Conservation (phyloP, 2,329 filamentous ascomycete species). For the Colletotrichum tofieldiae region DNA sequence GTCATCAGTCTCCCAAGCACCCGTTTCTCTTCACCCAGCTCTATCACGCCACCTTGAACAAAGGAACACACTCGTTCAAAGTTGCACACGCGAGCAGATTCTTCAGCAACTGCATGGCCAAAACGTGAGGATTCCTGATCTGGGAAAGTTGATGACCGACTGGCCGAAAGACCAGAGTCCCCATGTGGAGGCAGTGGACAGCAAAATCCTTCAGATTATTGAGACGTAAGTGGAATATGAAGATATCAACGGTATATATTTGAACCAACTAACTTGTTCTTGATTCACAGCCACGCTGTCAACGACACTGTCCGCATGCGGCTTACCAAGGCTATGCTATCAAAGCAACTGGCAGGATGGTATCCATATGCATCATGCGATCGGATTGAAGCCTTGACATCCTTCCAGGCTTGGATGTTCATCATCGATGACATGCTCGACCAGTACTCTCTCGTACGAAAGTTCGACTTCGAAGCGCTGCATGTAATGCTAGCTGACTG, state of each 20-base stretch:
- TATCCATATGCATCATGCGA: slow-evolving; percentile 33
- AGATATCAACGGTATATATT: not conserved
- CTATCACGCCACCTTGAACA: not conserved
- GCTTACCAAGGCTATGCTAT: slow-evolving; percentile 37
- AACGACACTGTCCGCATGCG: slow-evolving; percentile 32
- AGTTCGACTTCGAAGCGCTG: slow-evolving; percentile 16
- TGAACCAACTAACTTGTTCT: not conserved
- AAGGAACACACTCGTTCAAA: not conserved
- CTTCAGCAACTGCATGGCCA: slow-evolving; percentile 31
- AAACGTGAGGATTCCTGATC: slow-evolving; percentile 27
- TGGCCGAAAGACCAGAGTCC: slow-evolving; percentile 26
- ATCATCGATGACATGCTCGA: slow-evolving; percentile 37
- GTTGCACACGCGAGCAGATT: slow-evolving; percentile 12
- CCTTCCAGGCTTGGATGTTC: slow-evolving; percentile 37
- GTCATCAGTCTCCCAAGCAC: slow-evolving; percentile 7
- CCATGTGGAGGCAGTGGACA: slow-evolving; percentile 19
- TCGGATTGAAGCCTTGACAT: slow-evolving; percentile 29
- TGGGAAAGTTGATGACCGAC: slow-evolving; percentile 20
- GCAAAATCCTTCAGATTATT: slow-evolving; percentile 28
- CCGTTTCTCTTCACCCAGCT: slow-evolving; percentile 13
- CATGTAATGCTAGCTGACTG: slow-evolving; percentile 33
- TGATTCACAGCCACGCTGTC: slow-evolving; percentile 15
- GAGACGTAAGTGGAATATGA: slow-evolving; percentile 8
- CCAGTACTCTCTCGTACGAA: slow-evolving; percentile 18
- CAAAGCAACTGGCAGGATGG: slow-evolving; percentile 32